A percentile compares a stretch with the other conserved stretches of the same genome.
phyloP scores from a whole-genome alignment of 2,329 filamentous ascomycete genomes.

The Pseudopyrenochaeta lycopersici region DNA sequence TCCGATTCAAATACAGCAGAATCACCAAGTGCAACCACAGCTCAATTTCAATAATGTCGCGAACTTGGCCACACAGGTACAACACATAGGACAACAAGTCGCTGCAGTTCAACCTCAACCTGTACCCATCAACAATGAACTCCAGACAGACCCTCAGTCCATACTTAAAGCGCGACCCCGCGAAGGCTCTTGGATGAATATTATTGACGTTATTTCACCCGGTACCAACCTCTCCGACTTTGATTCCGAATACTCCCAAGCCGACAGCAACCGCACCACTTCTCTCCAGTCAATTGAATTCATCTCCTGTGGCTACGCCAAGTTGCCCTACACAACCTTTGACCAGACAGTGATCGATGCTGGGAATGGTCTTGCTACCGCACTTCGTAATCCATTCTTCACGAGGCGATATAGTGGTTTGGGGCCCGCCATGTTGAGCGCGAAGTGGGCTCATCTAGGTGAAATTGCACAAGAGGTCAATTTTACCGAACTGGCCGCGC shows the following conservation, averaged over 20 bases:
- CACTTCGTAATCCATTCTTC: constrained; percentile 32
- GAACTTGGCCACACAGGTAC: constrained; percentile 9
- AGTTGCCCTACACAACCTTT: constrained; percentile 45
- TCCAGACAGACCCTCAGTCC: constrained; percentile 22
- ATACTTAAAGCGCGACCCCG: constrained; percentile 49
- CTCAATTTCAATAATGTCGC: constrained; percentile 7
- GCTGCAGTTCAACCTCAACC: constrained; percentile 3
- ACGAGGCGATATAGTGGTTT: constrained; percentile 41
- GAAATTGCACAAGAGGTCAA: constrained; percentile 52
- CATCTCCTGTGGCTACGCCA: constrained; percentile 69
- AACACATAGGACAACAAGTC: constrained; percentile 13
- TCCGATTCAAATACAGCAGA: constrained; percentile 1
- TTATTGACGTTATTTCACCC: constrained; percentile 62
- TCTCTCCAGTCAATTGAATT: constrained; percentile 59
- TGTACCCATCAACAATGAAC: constrained; percentile 8
- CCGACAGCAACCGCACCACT: constrained; percentile 36
- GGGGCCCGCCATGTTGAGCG: constrained; percentile 47
- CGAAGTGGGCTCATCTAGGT: constrained; percentile 48
- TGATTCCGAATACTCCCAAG: constrained; percentile 46
- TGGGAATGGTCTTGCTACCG: constrained; percentile 8
- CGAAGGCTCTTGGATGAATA: constrained; percentile 59
- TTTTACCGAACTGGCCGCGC: constrained; percentile 39
- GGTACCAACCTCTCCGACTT: constrained; percentile 55
- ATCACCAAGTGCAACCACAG: constrained; percentile 10
- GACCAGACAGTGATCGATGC: constrained; percentile 48